phyloP scores from a whole-genome alignment of 2,329 filamentous ascomycete species.

The Macroventuria anomochaeta region DNA sequence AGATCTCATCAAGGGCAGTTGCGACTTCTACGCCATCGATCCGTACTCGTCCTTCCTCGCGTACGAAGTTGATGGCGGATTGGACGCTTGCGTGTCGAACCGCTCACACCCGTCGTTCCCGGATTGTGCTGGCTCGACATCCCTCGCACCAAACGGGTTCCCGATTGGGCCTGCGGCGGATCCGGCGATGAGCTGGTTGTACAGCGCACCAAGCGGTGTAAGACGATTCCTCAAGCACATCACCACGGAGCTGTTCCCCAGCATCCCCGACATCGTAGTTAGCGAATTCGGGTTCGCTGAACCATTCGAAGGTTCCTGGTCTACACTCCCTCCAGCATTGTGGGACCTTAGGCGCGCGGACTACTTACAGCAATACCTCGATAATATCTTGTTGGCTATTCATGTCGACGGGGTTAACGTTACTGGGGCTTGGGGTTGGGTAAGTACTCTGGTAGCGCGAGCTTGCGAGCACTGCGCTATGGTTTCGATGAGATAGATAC shows the following conservation, averaged over 20 bases:
- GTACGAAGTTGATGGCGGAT: slow-evolving; percentile 40
- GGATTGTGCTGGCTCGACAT: slow-evolving; percentile 48
- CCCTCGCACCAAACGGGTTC: slow-evolving; percentile 51
- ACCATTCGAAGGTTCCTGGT: slow-evolving; percentile 48
- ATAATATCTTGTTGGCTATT: slow-evolving; percentile 50
- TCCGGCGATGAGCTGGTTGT: slow-evolving; percentile 51
- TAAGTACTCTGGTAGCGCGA: no score
- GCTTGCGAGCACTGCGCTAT: no score
- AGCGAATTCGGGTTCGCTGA: slow-evolving; percentile 53
- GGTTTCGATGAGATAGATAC: not conserved
- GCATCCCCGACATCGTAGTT: slow-evolving; percentile 51
- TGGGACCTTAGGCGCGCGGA: slow-evolving; percentile 53
- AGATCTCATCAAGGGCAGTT: slow-evolving; percentile 52
- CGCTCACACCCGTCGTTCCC: slow-evolving; percentile 50
- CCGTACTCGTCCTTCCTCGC: slow-evolving; percentile 43
- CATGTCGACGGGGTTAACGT: slow-evolving; percentile 51
- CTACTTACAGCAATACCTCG: slow-evolving; percentile 52
- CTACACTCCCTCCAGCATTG: slow-evolving; percentile 38
- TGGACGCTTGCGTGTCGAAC: slow-evolving; percentile 52
- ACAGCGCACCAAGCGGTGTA: slow-evolving; percentile 49
- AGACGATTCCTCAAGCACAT: slow-evolving; percentile 53
- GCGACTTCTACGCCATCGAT: slow-evolving; percentile 55
- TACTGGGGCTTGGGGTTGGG: slow-evolving; percentile 52
- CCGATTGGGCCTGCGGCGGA: slow-evolving; percentile 55
- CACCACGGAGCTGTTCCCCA: slow-evolving; percentile 53